Conservation (phyloP, 2,329 filamentous ascomycete species). For the Trichoderma asperellum region DNA sequence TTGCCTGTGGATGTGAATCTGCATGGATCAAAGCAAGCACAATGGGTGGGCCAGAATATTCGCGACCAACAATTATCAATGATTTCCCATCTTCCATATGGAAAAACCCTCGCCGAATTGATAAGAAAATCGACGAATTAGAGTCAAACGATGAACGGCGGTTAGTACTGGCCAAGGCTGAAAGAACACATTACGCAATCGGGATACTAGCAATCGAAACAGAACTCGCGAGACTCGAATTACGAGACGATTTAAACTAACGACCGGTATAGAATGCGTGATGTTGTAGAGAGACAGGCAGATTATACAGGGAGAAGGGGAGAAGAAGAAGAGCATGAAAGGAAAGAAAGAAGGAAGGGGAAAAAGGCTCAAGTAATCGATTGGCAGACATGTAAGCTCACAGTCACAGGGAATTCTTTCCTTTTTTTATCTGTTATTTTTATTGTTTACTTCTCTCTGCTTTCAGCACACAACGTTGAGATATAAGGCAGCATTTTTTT, state of each 20-base stretch:
- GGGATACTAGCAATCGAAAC: conserved; percentile 79
- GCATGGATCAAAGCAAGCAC: conserved; percentile 78
- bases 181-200: conserved; percentile 74
- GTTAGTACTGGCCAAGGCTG: conserved; percentile 64
- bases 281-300: conserved; percentile 2
- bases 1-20: conserved; percentile 82
- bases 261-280: conserved; percentile 10
- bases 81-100: conserved; percentile 48
- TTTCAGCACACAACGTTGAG: neutral
- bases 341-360: neutral
- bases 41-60: conserved; percentile 75
- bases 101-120: conserved; percentile 56
- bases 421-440: neutral
- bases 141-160: conserved; percentile 46
- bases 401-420: neutral
- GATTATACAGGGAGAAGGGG: neutral
- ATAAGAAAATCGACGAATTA: conserved; percentile 55
- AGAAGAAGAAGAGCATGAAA: neutral
- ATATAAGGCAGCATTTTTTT: neutral
- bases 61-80: conserved; percentile 48
- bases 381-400: neutral
- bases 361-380: neutral
- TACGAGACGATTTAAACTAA: conserved; percentile 39
- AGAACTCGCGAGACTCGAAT: conserved; percentile 67
- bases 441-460: neutral